Conservation (phyloP, 116 monocot genomes). For the Iris pallida region DNA sequence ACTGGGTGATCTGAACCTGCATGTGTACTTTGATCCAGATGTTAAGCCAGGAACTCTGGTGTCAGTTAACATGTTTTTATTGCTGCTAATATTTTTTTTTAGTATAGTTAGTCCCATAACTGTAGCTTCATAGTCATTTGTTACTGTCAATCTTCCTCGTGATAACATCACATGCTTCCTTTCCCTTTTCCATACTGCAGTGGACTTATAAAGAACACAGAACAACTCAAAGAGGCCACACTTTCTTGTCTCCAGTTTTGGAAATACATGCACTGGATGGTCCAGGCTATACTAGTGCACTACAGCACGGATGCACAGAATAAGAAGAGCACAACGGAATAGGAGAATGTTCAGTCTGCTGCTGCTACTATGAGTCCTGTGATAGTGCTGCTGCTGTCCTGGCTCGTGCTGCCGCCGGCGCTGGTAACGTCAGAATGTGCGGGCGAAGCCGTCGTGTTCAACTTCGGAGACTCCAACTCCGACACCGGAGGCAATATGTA, state of each 20-base stretch:
- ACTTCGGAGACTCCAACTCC: constrained; percentile 17
- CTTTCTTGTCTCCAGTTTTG: neutral
- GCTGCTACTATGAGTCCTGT: constrained; percentile 4
- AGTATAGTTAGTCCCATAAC: constrained; percentile 1
- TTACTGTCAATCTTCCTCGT: neutral
- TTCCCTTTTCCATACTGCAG: neutral
- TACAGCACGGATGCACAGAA: neutral
- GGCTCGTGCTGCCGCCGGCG: neutral
- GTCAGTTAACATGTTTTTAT: neutral
- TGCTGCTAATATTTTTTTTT: too few species aligned
- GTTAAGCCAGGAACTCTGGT: neutral
- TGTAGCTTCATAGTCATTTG: neutral
- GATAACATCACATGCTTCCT: constrained; percentile 7
- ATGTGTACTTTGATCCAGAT: neutral
- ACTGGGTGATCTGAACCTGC: too few species aligned
- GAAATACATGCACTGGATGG: neutral
- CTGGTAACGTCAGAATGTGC: constrained; percentile 9
- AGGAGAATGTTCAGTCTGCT: neutral
- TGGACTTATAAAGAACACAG: neutral
- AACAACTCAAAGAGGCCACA: constrained; percentile 1
- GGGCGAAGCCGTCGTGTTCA: constrained; percentile 4
- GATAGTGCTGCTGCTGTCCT: neutral
- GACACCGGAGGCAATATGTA: constrained; percentile 8
- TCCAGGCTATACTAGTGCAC: neutral
- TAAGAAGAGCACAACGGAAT: neutral